Evolutionary conservation across 306 rosid genomes (phyloP), one percentile per base, ranked within the genome.

Genomic region (Geum urbanum): DNA sequence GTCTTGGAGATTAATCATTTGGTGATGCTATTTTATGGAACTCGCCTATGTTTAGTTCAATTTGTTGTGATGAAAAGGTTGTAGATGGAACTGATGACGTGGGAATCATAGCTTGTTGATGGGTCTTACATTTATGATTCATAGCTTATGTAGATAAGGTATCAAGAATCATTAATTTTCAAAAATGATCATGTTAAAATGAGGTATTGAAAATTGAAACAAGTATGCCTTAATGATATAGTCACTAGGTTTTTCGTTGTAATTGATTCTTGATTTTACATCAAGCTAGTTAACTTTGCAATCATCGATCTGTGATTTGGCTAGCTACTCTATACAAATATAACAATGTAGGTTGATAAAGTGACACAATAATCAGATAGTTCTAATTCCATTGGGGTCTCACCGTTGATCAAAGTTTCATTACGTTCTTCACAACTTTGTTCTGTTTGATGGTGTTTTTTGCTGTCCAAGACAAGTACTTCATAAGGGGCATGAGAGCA

Each of bases 351-450:
- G n/a, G 46, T 32, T 15, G 71, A 66, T 66, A 67, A 67, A 37
- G 35, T 67, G 47, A n/a, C n/a, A 52, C 60, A 50, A 10, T n/a
- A 47, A 49, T 50, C 59, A 67, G 59, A 67, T n/a, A 50, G 47
- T 32, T 39, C 24, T 24, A 27, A 32, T 48, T 49, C 27, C 44
- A 48, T 48, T 15, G 20, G 71, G 55, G 32, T n/a, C n/a, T 66
- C 58, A 48, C 3, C 24, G 27, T 48, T 45, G 18, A 12, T 22
- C 60, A 10, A 55, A 20, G 32, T 16, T 20, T 46, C 9, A 46
- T 66, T 32, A 9, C 58, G 3, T 48, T 8, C 52, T 15, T 66
- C 3, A 27, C 35, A 12, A 16, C 45, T 50, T 67, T 67, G 32
- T 27, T 27, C 32, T 27, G 32, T 57, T 56, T 24, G 40, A 40